These are phyloP conservation scores for Epichloe uncinata DNA, from an alignment of 2,329 filamentous ascomycete genomes.

Conservation along the genomic window DNA sequence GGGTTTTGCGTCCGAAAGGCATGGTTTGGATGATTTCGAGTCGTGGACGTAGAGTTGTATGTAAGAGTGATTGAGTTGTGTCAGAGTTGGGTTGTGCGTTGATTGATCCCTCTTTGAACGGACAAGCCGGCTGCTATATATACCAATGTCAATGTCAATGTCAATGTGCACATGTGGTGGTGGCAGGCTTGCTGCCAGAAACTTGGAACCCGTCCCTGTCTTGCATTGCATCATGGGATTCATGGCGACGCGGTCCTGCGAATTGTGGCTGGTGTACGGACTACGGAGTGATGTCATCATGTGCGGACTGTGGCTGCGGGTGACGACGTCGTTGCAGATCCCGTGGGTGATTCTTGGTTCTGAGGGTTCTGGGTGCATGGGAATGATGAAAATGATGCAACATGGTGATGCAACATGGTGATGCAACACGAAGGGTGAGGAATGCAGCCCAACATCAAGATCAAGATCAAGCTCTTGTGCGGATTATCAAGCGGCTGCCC, in stretches of 20 bases:
- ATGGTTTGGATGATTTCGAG: conserved; percentile 2
- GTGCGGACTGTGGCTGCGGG: not conserved
- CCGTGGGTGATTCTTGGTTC: not conserved
- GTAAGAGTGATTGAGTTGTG: not conserved
- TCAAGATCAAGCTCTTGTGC: too few species aligned
- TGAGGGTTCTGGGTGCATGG: not conserved
- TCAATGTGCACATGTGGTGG: too few species aligned
- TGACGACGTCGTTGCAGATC: not conserved
- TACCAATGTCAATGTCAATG: too few species aligned
- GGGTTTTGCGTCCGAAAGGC: conserved; percentile 13
- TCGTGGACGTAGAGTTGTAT: not conserved
- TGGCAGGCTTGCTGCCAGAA: too few species aligned
- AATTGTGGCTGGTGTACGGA: not conserved
- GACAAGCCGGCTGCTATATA: too few species aligned
- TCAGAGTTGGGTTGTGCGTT: not conserved
- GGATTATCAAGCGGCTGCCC: too few species aligned
- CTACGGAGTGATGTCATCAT: not conserved
- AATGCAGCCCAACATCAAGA: not conserved
- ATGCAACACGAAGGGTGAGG: not conserved
- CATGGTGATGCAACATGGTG: not conserved
- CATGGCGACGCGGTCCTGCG: not conserved
- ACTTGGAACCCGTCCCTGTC: too few species aligned
- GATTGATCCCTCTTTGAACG: too few species aligned
- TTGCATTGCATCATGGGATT: too few species aligned
- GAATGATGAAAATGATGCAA: not conserved